These are phyloP conservation scores for Aristolochia californica DNA, from an alignment of 164 flowering plant genomes.

Conservation along the genomic window DNA sequence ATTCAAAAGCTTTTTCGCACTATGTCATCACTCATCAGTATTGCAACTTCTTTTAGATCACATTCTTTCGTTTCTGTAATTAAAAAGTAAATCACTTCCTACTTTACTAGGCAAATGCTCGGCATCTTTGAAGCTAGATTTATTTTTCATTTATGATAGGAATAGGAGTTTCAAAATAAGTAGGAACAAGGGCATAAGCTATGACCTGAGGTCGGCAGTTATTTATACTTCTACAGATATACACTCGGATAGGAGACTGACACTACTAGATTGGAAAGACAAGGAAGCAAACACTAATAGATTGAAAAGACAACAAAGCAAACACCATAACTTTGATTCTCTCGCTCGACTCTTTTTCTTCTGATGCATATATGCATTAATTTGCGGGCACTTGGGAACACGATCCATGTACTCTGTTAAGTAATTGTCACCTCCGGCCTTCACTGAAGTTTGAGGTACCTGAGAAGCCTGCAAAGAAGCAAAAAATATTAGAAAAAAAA, in stretches of 20 bases:
- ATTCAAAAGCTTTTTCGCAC: too few species aligned
- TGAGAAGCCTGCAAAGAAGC: conserved; percentile 6
- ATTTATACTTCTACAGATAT: background rate
- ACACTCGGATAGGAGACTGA: background rate
- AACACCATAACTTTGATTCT: background rate
- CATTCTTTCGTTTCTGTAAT: too few species aligned
- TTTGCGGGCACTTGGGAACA: background rate
- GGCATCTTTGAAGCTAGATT: too few species aligned
- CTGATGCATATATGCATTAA: background rate
- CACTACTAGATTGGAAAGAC: too few species aligned
- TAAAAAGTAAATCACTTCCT: too few species aligned
- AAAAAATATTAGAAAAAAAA: background rate
- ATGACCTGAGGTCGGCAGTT: background rate
- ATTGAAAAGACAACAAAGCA: background rate
- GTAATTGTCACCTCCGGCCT: background rate
- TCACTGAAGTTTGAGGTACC: conserved; percentile 7
- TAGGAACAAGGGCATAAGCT: background rate
- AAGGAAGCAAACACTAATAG: too few species aligned
- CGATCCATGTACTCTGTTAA: too few species aligned
- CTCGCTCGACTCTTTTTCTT: background rate
- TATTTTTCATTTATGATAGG: too few species aligned
- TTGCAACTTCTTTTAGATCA: too few species aligned
- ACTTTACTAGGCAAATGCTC: too few species aligned
- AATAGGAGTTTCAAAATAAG: background rate
- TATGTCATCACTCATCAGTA: too few species aligned